Evolutionary conservation across 139 green algal species (phyloP).

Genomic region (Micractinium sp.): DNA sequence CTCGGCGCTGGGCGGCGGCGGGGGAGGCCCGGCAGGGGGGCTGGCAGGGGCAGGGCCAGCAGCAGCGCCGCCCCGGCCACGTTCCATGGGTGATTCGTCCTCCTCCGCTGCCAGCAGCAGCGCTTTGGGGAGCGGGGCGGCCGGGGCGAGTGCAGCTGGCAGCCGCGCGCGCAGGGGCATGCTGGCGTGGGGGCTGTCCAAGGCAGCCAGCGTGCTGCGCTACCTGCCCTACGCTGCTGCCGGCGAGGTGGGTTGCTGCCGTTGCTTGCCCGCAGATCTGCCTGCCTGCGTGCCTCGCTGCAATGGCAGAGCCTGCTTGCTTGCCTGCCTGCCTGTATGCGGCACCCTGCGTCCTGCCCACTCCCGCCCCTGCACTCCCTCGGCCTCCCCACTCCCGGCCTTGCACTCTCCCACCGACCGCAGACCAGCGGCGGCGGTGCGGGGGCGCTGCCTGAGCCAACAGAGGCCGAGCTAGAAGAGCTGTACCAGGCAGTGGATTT

Average conservation of each 20-base stretch:
- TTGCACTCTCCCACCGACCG: background rate
- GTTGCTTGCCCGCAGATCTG: background rate
- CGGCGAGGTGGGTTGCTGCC: slow-evolving; percentile 5
- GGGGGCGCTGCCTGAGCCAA: slow-evolving; percentile 29
- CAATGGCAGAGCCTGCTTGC: background rate
- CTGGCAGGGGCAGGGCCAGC: background rate
- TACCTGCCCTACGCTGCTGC: slow-evolving; percentile 38
- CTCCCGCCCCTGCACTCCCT: too few relatives aligned
- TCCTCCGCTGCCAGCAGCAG: slow-evolving; percentile 9
- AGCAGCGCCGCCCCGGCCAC: background rate
- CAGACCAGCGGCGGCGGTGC: background rate
- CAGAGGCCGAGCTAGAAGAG: slow-evolving; percentile 50
- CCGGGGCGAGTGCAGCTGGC: background rate
- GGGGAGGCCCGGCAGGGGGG: background rate
- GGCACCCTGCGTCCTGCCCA: too few relatives aligned
- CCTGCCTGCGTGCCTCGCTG: background rate
- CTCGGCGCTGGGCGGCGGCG: background rate
- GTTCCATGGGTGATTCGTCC: background rate
- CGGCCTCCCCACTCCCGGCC: background rate
- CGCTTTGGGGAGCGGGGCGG: too few relatives aligned
- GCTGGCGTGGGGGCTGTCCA: slow-evolving; percentile 48
- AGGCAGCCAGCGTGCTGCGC: slow-evolving; percentile 40
- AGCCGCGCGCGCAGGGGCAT: slow-evolving; percentile 23
- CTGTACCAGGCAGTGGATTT: slow-evolving; percentile 52
- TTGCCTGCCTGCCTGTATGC: too few relatives aligned